Evolutionary conservation across 2,329 filamentous ascomycete species (phyloP).

Genomic region (Fusarium begoniae): DNA sequence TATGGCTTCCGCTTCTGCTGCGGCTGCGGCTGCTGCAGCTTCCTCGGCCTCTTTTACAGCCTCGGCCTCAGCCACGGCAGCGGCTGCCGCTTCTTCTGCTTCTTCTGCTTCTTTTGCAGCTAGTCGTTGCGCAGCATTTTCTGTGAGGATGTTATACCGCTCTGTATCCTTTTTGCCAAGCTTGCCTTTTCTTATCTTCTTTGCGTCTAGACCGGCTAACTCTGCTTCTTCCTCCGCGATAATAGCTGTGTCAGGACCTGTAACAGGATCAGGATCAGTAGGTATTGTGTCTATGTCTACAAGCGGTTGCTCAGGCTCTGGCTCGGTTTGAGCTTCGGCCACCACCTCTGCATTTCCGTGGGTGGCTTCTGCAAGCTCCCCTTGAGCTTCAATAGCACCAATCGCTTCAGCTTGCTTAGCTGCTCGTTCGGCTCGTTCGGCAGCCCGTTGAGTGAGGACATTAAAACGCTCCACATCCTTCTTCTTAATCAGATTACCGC

Average conservation of each 20-base stretch:
- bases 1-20: slow-evolving; percentile 20
- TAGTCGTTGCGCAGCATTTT: slow-evolving; percentile 29
- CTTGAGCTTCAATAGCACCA: slow-evolving; percentile 22
- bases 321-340: slow-evolving; percentile 19
- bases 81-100: slow-evolving; percentile 32
- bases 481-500: slow-evolving; percentile 37
- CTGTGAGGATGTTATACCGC: slow-evolving; percentile 26
- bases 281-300: slow-evolving; percentile 15
- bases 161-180: slow-evolving; percentile 37
- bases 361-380: slow-evolving; percentile 5
- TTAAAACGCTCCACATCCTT: slow-evolving; percentile 34
- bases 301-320: slow-evolving; percentile 2
- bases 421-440: slow-evolving; percentile 40
- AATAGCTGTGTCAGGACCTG: slow-evolving; percentile 27
- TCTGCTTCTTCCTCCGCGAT: slow-evolving; percentile 36
- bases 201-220: slow-evolving; percentile 29
- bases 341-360: slow-evolving; percentile 27
- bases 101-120: slow-evolving; percentile 33
- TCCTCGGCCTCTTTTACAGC: slow-evolving; percentile 15
- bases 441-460: slow-evolving; percentile 25
- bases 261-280: neutral
- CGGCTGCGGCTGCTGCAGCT: slow-evolving; percentile 20
- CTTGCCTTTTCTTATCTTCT: slow-evolving; percentile 37
- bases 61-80: slow-evolving; percentile 32
- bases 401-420: slow-evolving; percentile 42